Evolutionary conservation across 2,329 filamentous ascomycete genomes (phyloP).

Genomic region (Hypoxylon sp.): DNA sequence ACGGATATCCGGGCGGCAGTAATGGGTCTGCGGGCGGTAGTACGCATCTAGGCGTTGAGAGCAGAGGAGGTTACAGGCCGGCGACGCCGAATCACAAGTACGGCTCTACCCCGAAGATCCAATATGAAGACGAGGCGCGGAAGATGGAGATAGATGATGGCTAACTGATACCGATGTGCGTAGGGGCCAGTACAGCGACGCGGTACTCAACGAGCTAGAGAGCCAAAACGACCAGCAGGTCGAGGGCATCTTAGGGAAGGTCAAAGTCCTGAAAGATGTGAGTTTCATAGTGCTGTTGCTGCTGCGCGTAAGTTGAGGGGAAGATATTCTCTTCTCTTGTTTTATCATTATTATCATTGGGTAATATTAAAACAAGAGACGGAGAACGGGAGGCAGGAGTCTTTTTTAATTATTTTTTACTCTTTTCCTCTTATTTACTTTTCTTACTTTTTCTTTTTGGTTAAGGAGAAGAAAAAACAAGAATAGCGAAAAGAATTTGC

Average conservation of each 20-base stretch:
- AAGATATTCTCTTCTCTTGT: slow-evolving; percentile 17
- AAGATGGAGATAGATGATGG: slow-evolving; percentile 4
- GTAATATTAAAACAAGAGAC: slow-evolving; percentile 18
- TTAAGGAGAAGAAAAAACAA: neutral
- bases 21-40: slow-evolving; percentile 44
- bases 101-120: slow-evolving; percentile 1
- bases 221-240: slow-evolving; percentile 94
- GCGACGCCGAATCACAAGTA: slow-evolving; percentile 81
- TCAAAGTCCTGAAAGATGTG: slow-evolving; percentile 90
- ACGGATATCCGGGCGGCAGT: slow-evolving; percentile 64
- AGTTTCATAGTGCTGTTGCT: slow-evolving; percentile 56
- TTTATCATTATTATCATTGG: slow-evolving; percentile 19
- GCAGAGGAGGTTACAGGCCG: slow-evolving; percentile 66
- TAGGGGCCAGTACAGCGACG: slow-evolving; percentile 92
- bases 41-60: slow-evolving; percentile 51
- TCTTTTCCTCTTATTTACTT: no score
- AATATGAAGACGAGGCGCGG: neutral
- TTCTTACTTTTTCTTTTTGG: no score
- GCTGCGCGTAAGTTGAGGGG: slow-evolving; percentile 44
- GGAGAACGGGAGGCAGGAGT: slow-evolving; percentile 3
- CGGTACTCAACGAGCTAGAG: slow-evolving; percentile 92
- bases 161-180: slow-evolving; percentile 7
- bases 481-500: slow-evolving; percentile 23
- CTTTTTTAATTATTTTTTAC: neutral
- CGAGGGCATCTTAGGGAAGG: slow-evolving; percentile 91